A percentile compares a stretch with the other conserved stretches of the same genome.
These are phyloP conservation scores for Claviceps cyperi DNA, from an alignment of 2,329 filamentous ascomycete genomes.

Conservation along the genomic window DNA sequence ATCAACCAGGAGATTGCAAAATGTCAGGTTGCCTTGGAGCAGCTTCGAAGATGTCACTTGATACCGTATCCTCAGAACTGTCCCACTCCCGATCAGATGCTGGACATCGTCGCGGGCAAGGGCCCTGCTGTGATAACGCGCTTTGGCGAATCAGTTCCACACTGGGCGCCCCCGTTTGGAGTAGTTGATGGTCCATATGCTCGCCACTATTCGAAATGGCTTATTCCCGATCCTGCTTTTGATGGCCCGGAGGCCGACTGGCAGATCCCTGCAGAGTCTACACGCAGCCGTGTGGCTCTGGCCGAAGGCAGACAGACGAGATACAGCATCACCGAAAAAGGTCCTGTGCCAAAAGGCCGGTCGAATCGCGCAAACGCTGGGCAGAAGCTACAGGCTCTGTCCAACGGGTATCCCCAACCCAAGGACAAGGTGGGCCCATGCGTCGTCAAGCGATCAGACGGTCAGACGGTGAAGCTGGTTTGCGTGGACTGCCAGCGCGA, in stretches of 20 bases:
- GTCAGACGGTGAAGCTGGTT: constrained; percentile 74
- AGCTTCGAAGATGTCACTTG: constrained; percentile 79
- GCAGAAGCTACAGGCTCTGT: constrained; percentile 53
- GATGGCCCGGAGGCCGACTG: constrained; percentile 48
- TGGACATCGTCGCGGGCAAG: constrained; percentile 58
- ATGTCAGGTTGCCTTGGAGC: constrained; percentile 85
- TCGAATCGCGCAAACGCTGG: constrained; percentile 34
- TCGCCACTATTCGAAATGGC: constrained; percentile 89
- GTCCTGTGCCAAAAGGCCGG: constrained; percentile 34
- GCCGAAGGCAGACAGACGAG: constrained; percentile 66
- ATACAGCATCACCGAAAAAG: constrained; percentile 42
- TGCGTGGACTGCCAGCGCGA: constrained; percentile 79
- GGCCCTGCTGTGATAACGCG: constrained; percentile 53
- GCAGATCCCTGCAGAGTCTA: constrained; percentile 26
- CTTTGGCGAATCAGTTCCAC: constrained; percentile 50
- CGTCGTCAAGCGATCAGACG: constrained; percentile 73
- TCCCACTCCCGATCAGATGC: constrained; percentile 50
- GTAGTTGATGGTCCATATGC: constrained; percentile 86
- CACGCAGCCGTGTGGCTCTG: constrained; percentile 28
- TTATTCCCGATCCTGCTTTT: constrained; percentile 77
- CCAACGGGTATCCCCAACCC: constrained; percentile 54
- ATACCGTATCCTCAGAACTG: constrained; percentile 73
- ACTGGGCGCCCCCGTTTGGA: constrained; percentile 77
- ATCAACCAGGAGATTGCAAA: constrained; percentile 96
- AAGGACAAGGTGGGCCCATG: constrained; percentile 76